Evolutionary conservation across 257 asterid species (phyloP), one percentile per base, ranked within the genome.

Genomic region (Solanum bulbocastanum): DNA sequence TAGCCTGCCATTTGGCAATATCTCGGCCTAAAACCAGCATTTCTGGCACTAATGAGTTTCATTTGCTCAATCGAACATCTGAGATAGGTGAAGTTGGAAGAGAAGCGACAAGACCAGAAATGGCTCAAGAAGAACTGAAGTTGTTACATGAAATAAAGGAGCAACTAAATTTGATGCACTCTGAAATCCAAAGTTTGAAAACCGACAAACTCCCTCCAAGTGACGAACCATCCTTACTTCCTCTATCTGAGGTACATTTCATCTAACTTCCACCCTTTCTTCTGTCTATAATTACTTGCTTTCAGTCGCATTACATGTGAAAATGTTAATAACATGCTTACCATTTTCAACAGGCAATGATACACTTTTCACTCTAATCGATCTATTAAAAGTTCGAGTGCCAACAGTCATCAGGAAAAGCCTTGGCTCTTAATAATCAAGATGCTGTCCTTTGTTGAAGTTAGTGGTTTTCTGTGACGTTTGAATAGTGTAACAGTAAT

Each of bases 91-190:
- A 93, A 83, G 88, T 85, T 86, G 94, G 87, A 78, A 89, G 90
- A 81, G 79, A 35, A 52, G 86, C 74, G 12, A 27, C n/a, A 33
- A 40, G 86, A 86, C 84, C 56, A 39, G 94, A 85, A 46, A 46
- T 90, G 30, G 75, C 44, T 39, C 88, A 93, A 88, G 91, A 88
- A 58, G 96, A 93, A 90, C 52, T 95, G 87, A 91, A 87, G 84
- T 88, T 94, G 89, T 88, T 97, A 94, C 91, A 88, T 79, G 96
- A 97, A 90, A 96, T 96, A 75, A 92, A 83, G 81, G 93, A 90
- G 88, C 89, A 94, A 65, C 73, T 97, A 74, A 88, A 73, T 91
- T 87, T 89, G 69, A 69, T 97, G 74, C 93, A 93, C n/a, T 62
- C 84, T 40, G 96, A 95, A 86, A 88, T 97, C 86, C 89, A 84